Conservation (phyloP, 306 rosid species). For the Castanospermum australe region DNA sequence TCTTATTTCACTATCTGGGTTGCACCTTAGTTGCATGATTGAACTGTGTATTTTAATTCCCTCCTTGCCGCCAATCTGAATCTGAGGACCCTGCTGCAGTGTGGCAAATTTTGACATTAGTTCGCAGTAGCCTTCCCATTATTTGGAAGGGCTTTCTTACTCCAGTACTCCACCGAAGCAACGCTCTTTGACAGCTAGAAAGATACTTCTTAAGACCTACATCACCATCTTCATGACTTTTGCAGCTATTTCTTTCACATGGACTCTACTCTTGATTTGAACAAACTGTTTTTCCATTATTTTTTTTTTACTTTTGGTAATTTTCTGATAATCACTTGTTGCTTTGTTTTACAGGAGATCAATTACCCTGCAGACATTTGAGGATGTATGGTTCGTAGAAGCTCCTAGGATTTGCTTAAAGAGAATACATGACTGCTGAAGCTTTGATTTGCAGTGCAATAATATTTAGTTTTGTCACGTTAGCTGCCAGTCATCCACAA, state of each 20-base stretch:
- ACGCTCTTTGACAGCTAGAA: background rate
- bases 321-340: conserved; percentile 1
- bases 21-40: no score
- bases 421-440: background rate
- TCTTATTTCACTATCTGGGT: no score
- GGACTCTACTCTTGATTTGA: background rate
- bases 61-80: background rate
- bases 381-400: conserved; percentile 19
- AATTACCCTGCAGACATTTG: conserved; percentile 43
- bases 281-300: background rate
- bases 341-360: conserved; percentile 50
- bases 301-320: background rate
- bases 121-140: background rate
- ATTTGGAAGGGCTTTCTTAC: background rate
- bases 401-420: background rate
- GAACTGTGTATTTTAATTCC: no score
- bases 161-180: background rate
- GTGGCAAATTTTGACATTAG: background rate
- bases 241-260: background rate
- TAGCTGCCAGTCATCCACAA: conserved; percentile 20
- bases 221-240: background rate
- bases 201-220: background rate
- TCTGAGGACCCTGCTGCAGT: background rate
- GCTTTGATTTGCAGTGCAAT: conserved; percentile 7
- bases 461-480: conserved; percentile 9